Conservation (phyloP, 768 basidiomycete genomes). For the Coprinopsis strossmayeri region DNA sequence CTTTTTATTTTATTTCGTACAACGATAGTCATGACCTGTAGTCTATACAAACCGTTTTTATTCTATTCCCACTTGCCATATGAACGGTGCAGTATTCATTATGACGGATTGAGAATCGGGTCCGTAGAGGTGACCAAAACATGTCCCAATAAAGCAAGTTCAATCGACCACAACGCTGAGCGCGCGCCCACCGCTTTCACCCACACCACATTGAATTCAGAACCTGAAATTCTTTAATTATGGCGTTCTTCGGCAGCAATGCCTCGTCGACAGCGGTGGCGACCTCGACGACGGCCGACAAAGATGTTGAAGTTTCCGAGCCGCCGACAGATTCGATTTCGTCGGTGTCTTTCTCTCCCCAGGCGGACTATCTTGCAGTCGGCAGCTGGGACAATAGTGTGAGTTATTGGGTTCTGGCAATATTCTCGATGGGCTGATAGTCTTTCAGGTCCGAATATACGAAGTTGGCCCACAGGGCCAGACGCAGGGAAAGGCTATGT, state of each 20-base stretch:
- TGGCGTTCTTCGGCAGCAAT: slow-evolving; percentile 34
- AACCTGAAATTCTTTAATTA: slow-evolving; percentile 15
- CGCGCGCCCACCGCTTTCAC: background rate
- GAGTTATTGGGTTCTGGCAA: slow-evolving; percentile 17
- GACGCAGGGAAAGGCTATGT: slow-evolving; percentile 86
- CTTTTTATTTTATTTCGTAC: too few species aligned
- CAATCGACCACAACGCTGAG: background rate
- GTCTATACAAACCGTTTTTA: too few species aligned
- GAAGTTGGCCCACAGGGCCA: slow-evolving; percentile 78
- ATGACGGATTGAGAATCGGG: background rate
- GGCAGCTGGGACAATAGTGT: slow-evolving; percentile 95
- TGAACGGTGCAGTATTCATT: too few species aligned
- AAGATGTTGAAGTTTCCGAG: slow-evolving; percentile 76
- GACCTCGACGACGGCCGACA: slow-evolving; percentile 45
- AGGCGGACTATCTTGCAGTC: slow-evolving; percentile 85
- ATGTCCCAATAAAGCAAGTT: background rate
- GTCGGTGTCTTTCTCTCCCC: slow-evolving; percentile 74
- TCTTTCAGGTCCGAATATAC: slow-evolving; percentile 80
- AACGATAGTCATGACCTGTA: too few species aligned
- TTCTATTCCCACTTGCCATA: too few species aligned
- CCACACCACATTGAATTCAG: background rate
- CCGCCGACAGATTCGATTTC: slow-evolving; percentile 87
- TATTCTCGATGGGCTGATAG: slow-evolving; percentile 3
- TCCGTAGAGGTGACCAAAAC: background rate
- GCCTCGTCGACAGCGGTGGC: slow-evolving; percentile 23